phyloP scores from a whole-genome alignment of 345 rosid species.

The Turnera subulata region DNA sequence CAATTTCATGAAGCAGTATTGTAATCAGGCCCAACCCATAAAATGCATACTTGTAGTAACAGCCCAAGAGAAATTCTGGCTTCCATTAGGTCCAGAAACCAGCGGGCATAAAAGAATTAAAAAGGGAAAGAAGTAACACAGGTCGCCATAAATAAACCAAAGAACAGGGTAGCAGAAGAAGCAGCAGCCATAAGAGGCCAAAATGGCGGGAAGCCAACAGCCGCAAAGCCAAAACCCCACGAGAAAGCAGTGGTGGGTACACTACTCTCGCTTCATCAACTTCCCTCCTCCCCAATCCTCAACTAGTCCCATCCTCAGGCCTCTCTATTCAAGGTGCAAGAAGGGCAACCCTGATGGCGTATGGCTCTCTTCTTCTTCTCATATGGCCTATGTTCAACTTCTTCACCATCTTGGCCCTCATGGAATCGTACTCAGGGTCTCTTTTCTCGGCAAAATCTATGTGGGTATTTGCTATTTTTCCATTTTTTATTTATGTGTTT shows the following conservation, averaged over 20 bases:
- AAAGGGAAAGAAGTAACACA: too few relatives aligned
- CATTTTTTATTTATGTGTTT: background rate
- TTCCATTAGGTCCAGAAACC: too few relatives aligned
- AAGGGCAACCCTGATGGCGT: background rate
- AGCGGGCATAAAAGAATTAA: too few relatives aligned
- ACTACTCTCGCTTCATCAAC: constrained; percentile 18
- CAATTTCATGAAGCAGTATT: too few relatives aligned
- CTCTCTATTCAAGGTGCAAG: background rate
- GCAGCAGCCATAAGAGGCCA: too few relatives aligned
- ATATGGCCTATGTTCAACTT: constrained; percentile 12
- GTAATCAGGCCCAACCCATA: too few relatives aligned
- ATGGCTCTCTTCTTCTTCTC: constrained; percentile 20
- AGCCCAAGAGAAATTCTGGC: too few relatives aligned
- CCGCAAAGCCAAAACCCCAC: constrained; percentile 6
- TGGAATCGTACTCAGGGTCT: constrained; percentile 4
- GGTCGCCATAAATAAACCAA: too few relatives aligned
- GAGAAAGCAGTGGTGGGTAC: constrained; percentile 4
- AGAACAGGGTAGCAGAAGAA: too few relatives aligned
- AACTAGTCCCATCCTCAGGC: background rate
- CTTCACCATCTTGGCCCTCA: background rate
- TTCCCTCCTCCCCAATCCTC: constrained; percentile 5
- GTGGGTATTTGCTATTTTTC: too few relatives aligned
- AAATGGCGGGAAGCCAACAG: constrained; percentile 12
- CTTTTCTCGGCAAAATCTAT: constrained; percentile 11
- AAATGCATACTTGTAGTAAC: too few relatives aligned